Base-by-base conservation (phyloP, 768 basidiomycete genomes). In the Coprinellus micaceus region DNA sequence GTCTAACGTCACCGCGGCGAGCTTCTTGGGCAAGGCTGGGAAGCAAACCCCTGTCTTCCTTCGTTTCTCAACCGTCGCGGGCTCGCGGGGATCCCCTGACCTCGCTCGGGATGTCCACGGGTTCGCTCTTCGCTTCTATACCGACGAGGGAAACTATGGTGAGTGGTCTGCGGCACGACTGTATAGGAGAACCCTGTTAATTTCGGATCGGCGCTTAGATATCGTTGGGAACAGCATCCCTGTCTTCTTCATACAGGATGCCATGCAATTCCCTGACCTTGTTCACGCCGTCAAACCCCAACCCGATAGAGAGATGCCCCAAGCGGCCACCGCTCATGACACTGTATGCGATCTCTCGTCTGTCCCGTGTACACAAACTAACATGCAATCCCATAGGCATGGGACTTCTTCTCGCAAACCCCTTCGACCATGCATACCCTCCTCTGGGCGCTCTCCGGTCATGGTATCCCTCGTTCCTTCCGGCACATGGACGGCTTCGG, bases 401-500 rank as follows among this genome's bases (percentile, higher is more conserved):
- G 90, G 89, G 91, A 93, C 64, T 93, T 88, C 61, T 84, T 84
- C 39, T 81, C 82, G 41, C 74, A 90, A 28, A 83, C 85, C 62
- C 81, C 87, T 0, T 85, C 90, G 64, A 78, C 84, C 22, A 76
- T 85, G 0, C 86, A 89, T 60, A 89, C 88, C 86, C 70, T 87
- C 7, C 83, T 89, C 80, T 95, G 92, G 91, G 77, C 76, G 30
- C 84, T 95, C 81, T 90, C 88, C 10, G 93, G 95, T 67, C 84
- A 92, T 61, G 83, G 78, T 3, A 84, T 96, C 57, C 94, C 93
- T 13, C 85, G 92, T 21, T 92, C 91, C 5, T 88, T 76, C 69
- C 82, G 92, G 53, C 91, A 89, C 85, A 90, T 95, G 84, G 89
- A 93, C 72, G 94, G 87, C 6, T 89, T 91, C 51, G 88, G 89